Percentiles rank a stretch among this genome's conserved stretches.
These are phyloP conservation scores for Phytophthora colocasiae DNA, from an alignment of 352 stramenopile species.

Conservation along the genomic window DNA sequence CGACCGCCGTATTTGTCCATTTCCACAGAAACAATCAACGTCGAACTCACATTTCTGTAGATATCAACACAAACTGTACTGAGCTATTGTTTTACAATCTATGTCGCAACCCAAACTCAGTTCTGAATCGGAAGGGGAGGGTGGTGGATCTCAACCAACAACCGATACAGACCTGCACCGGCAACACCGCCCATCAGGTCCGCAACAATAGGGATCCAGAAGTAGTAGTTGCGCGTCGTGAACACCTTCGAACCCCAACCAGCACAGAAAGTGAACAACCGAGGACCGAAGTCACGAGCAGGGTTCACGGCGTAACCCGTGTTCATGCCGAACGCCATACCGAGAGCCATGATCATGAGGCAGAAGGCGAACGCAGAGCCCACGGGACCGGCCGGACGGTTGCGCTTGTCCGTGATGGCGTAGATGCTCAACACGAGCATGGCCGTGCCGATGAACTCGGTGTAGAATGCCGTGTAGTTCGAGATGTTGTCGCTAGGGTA, in stretches of 20 bases:
- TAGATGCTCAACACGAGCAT: slow-evolving; percentile 58
- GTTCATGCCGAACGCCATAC: slow-evolving; percentile 63
- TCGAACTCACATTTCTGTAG: no score
- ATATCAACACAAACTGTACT: background rate
- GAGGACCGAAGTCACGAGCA: slow-evolving; percentile 56
- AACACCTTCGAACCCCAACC: slow-evolving; percentile 56
- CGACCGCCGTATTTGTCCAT: no score
- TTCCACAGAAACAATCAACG: background rate
- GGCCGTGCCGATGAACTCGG: slow-evolving; percentile 37
- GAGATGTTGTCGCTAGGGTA: slow-evolving; percentile 45
- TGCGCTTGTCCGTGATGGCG: slow-evolving; percentile 53
- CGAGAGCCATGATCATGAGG: slow-evolving; percentile 54
- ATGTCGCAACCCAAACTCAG: no score
- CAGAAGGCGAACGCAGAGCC: slow-evolving; percentile 20
- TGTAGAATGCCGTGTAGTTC: slow-evolving; percentile 48
- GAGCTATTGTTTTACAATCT: background rate
- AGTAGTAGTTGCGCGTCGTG: slow-evolving; percentile 49
- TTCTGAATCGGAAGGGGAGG: slow-evolving; percentile 5
- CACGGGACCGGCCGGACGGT: slow-evolving; percentile 41
- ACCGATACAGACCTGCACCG: slow-evolving; percentile 29
- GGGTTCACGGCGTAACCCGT: slow-evolving; percentile 60
- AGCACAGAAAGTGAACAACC: slow-evolving; percentile 35
- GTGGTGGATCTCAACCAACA: slow-evolving; percentile 50
- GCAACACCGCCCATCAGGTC: slow-evolving; percentile 36
- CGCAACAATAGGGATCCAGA: slow-evolving; percentile 34